A percentile compares a stretch with the other conserved stretches of the same genome.
Conservation (phyloP, 176 grass and related monocot genomes). For the Tuctoria greenei region DNA sequence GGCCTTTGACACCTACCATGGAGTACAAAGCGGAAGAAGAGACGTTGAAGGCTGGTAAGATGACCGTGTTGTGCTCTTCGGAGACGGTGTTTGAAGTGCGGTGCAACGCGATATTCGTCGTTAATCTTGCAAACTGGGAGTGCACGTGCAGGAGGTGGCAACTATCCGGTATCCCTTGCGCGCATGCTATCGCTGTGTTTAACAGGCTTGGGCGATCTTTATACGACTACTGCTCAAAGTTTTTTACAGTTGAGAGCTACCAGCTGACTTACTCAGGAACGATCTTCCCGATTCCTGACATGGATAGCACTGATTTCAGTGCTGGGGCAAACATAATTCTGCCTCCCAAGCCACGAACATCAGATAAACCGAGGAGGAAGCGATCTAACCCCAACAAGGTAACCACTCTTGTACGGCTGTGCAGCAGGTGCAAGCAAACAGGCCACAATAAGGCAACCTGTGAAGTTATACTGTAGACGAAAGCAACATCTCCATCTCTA, state of each 20-base stretch:
- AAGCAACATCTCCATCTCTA: constrained; percentile 26
- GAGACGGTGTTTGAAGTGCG: constrained; percentile 96
- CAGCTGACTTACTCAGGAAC: constrained; percentile 63
- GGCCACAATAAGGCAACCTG: constrained; percentile 94
- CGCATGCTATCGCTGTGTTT: constrained; percentile 84
- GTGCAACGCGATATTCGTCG: constrained; percentile 66
- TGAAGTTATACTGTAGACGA: constrained; percentile 56
- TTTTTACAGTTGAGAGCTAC: constrained; percentile 62
- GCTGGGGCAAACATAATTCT: constrained; percentile 45
- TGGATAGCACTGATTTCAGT: constrained; percentile 73
- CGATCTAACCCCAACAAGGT: constrained; percentile 77
- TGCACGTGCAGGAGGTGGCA: constrained; percentile 92
- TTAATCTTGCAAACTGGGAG: constrained; percentile 70
- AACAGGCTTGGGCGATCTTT: constrained; percentile 56
- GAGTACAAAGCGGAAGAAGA: constrained; percentile 78
- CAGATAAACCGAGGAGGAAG: constrained; percentile 78
- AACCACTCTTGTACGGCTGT: constrained; percentile 58
- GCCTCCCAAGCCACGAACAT: constrained; percentile 54
- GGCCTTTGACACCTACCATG: constrained; percentile 74
- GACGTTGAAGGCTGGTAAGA: constrained; percentile 56
- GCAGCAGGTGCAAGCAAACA: constrained; percentile 84
- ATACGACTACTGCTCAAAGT: constrained; percentile 77
- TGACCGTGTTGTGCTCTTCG: constrained; percentile 81
- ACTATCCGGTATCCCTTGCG: constrained; percentile 77
- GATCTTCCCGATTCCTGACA: constrained; percentile 73